These are phyloP conservation scores for Meripilus lineatus DNA, from an alignment of 1,284 basidiomycete genomes.

Conservation along the genomic window DNA sequence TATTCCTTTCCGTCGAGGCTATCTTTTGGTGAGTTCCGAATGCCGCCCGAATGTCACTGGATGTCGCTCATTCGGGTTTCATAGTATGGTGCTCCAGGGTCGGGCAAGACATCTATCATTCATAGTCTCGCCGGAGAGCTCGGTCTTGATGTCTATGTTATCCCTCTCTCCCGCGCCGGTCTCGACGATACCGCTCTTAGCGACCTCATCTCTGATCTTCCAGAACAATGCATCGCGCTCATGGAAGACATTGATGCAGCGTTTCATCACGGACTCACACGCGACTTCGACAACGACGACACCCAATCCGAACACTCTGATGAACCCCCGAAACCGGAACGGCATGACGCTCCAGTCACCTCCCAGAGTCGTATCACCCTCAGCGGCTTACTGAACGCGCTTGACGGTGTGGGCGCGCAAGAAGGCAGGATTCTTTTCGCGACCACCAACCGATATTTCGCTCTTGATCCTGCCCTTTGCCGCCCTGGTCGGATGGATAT, in stretches of 20 bases:
- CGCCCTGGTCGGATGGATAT: slow-evolving; percentile 79
- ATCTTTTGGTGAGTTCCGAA: slow-evolving; percentile 46
- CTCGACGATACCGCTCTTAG: slow-evolving; percentile 63
- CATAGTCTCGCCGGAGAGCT: slow-evolving; percentile 75
- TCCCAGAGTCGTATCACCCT: slow-evolving; percentile 47
- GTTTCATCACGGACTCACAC: slow-evolving; percentile 54
- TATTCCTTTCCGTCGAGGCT: slow-evolving; percentile 70
- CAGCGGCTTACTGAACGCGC: slow-evolving; percentile 68
- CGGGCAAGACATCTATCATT: slow-evolving; percentile 73
- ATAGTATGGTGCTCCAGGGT: slow-evolving; percentile 68
- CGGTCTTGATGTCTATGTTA: slow-evolving; percentile 66
- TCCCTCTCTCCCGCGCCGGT: slow-evolving; percentile 67
- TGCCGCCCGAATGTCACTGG: not conserved
- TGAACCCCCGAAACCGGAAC: slow-evolving; percentile 6
- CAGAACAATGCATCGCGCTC: slow-evolving; percentile 65
- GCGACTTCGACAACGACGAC: slow-evolving; percentile 28
- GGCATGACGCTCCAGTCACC: slow-evolving; percentile 6
- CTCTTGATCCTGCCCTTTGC: slow-evolving; percentile 67
- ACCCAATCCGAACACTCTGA: slow-evolving; percentile 7
- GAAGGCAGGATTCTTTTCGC: slow-evolving; percentile 76
- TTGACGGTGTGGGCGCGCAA: slow-evolving; percentile 72
- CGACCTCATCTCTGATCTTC: slow-evolving; percentile 59
- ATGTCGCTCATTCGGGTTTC: not conserved
- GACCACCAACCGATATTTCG: slow-evolving; percentile 66
- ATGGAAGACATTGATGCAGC: slow-evolving; percentile 82